Evolutionary conservation across 176 grass and related monocot genomes (phyloP).

Genomic region (Aegilops tauschii): DNA sequence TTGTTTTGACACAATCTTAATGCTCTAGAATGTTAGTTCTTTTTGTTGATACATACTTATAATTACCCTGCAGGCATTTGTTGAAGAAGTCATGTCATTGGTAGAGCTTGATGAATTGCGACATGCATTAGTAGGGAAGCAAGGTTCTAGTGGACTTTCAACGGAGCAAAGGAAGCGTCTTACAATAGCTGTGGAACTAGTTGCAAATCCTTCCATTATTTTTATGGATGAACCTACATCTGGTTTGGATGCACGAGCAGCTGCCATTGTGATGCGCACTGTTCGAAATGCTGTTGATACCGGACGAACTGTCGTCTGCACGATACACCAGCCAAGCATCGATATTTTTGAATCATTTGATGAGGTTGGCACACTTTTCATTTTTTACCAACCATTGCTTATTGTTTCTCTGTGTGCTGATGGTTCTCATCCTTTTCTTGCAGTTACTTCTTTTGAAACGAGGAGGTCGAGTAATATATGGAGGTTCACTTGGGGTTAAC

Average conservation of each 20-base stretch:
- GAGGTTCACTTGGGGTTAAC: conserved; percentile 60
- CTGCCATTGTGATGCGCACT: conserved; percentile 80
- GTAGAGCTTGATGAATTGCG: conserved; percentile 71
- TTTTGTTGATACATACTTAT: background rate
- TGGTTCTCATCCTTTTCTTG: background rate
- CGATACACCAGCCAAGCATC: conserved; percentile 80
- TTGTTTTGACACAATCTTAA: background rate
- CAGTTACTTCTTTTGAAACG: conserved; percentile 76
- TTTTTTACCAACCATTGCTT: background rate
- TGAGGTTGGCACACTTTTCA: conserved; percentile 43
- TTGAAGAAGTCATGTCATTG: conserved; percentile 72
- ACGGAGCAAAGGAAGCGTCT: conserved; percentile 86
- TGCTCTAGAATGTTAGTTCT: background rate
- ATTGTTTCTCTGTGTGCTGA: background rate
- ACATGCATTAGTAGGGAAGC: conserved; percentile 65
- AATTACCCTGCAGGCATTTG: conserved; percentile 51
- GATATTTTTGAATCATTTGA: conserved; percentile 92
- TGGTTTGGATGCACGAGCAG: conserved; percentile 74
- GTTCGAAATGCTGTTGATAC: conserved; percentile 81
- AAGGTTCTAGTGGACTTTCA: conserved; percentile 61
- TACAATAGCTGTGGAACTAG: conserved; percentile 78
- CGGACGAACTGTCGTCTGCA: conserved; percentile 71
- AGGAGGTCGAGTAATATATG: conserved; percentile 65
- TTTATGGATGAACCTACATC: conserved; percentile 86
- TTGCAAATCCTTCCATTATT: conserved; percentile 84